Conservation (phyloP, 768 basidiomycete genomes). For the Xanthoconium stramineum region DNA sequence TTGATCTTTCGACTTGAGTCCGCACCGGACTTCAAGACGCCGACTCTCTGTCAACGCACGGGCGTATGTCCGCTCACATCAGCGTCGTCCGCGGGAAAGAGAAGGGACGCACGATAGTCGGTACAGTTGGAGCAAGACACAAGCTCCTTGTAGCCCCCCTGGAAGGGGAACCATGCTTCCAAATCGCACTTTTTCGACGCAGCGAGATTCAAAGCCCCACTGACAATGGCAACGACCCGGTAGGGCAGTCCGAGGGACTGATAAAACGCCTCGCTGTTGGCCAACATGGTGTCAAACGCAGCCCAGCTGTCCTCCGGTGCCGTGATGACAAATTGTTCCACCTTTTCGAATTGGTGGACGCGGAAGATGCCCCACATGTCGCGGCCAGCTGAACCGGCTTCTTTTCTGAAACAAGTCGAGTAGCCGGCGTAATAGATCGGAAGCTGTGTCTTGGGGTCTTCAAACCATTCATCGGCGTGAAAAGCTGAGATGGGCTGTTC, state of each 20-base stretch:
- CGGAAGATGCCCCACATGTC: slow-evolving; percentile 99
- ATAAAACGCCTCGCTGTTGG: slow-evolving; percentile 90
- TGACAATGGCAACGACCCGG: slow-evolving; percentile 91
- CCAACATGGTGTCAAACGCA: slow-evolving; percentile 90
- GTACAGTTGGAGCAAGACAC: slow-evolving; percentile 99
- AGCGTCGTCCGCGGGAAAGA: not conserved
- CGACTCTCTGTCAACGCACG: slow-evolving; percentile 65
- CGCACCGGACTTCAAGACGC: slow-evolving; percentile 89
- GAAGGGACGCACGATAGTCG: slow-evolving; percentile 81
- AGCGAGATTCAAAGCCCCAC: slow-evolving; percentile 94
- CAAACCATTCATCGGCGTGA: slow-evolving; percentile 98
- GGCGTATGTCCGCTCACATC: not conserved
- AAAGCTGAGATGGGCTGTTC: slow-evolving; percentile 98
- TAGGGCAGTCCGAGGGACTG: slow-evolving; percentile 92
- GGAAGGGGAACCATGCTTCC: slow-evolving; percentile 99
- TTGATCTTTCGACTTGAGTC: slow-evolving; percentile 88
- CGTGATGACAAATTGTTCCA: slow-evolving; percentile 96
- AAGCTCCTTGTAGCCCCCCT: slow-evolving; percentile 92
- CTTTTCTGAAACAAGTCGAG: slow-evolving; percentile 98
- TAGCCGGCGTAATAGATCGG: slow-evolving; percentile 87
- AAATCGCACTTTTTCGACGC: slow-evolving; percentile 97
- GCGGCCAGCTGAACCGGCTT: slow-evolving; percentile 94
- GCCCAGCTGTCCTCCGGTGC: slow-evolving; percentile 94
- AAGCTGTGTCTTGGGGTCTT: slow-evolving; percentile 86
- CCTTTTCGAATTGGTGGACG: slow-evolving; percentile 99